phyloP scores from a whole-genome alignment of 306 rosid species.

The Alnus glutinosa region DNA sequence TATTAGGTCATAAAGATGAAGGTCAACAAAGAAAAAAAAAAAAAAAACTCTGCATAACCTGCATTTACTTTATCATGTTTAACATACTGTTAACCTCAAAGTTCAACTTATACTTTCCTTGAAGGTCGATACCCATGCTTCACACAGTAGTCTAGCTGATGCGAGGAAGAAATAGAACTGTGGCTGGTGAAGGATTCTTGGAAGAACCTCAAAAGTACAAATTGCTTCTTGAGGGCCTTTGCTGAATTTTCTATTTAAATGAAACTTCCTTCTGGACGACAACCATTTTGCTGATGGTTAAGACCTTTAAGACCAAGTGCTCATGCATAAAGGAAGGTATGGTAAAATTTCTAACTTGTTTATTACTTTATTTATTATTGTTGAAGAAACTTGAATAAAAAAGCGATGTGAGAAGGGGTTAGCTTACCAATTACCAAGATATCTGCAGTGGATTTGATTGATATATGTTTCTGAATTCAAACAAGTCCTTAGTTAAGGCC shows the following conservation, averaged over 20 bases:
- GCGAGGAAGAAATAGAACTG: background rate
- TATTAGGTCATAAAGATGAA: background rate
- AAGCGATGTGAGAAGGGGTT: background rate
- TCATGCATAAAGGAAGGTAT: background rate
- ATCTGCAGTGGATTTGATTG: background rate
- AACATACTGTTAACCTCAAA: background rate
- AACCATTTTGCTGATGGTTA: background rate
- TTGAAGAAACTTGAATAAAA: background rate
- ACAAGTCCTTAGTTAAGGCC: no score
- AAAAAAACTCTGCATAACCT: background rate
- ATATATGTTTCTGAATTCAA: no score
- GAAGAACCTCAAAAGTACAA: background rate
- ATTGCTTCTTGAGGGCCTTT: background rate
- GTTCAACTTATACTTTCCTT: background rate
- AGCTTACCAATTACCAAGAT: background rate
- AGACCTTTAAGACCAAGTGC: background rate
- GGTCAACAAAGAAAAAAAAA: no score
- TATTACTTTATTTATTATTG: no score
- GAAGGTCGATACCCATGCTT: background rate
- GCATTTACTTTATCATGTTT: background rate
- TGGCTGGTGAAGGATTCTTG: background rate
- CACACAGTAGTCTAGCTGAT: background rate
- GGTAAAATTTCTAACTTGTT: background rate
- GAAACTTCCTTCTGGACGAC: background rate
- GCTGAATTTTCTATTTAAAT: background rate